Conservation (phyloP, 495 filamentous ascomycete genomes). For the Aspergillus affinis region DNA sequence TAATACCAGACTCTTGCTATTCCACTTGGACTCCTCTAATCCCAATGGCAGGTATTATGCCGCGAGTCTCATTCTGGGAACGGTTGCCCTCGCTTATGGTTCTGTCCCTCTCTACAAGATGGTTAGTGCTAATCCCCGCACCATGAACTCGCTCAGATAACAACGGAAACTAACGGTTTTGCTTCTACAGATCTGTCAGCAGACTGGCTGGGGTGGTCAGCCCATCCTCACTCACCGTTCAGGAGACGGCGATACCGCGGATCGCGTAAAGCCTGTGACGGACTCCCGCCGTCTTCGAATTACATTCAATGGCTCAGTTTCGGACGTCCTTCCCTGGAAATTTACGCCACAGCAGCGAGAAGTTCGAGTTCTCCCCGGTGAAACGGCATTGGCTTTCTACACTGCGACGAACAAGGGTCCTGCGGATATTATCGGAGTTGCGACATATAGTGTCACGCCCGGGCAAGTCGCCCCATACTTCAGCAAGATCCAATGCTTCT, state of each 20-base stretch:
- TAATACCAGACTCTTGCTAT: slow-evolving; percentile 16
- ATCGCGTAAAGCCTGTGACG: slow-evolving; percentile 76
- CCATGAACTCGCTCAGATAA: background rate
- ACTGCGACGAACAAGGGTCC: slow-evolving; percentile 89
- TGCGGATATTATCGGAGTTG: slow-evolving; percentile 94
- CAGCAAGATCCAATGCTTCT: slow-evolving; percentile 99
- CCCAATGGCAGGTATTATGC: slow-evolving; percentile 68
- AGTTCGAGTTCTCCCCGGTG: slow-evolving; percentile 90
- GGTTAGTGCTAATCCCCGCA: slow-evolving; percentile 46
- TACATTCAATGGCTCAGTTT: slow-evolving; percentile 93
- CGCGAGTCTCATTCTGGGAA: slow-evolving; percentile 82
- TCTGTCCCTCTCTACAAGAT: slow-evolving; percentile 98
- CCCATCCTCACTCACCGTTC: slow-evolving; percentile 78
- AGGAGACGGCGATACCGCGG: slow-evolving; percentile 62
- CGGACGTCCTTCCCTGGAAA: slow-evolving; percentile 94
- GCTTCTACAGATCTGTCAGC: slow-evolving; percentile 78
- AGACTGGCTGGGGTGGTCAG: slow-evolving; percentile 92
- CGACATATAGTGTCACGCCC: slow-evolving; percentile 95
- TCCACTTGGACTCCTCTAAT: slow-evolving; percentile 3
- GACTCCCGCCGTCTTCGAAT: slow-evolving; percentile 84
- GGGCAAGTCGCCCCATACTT: slow-evolving; percentile 97
- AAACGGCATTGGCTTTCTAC: slow-evolving; percentile 97
- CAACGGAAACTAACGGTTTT: slow-evolving; percentile 2
- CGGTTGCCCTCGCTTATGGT: slow-evolving; percentile 89
- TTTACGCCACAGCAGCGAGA: slow-evolving; percentile 96